Evolutionary conservation across 2,329 filamentous ascomycete genomes (phyloP).

Genomic region (Exutisphaerella laricina): DNA sequence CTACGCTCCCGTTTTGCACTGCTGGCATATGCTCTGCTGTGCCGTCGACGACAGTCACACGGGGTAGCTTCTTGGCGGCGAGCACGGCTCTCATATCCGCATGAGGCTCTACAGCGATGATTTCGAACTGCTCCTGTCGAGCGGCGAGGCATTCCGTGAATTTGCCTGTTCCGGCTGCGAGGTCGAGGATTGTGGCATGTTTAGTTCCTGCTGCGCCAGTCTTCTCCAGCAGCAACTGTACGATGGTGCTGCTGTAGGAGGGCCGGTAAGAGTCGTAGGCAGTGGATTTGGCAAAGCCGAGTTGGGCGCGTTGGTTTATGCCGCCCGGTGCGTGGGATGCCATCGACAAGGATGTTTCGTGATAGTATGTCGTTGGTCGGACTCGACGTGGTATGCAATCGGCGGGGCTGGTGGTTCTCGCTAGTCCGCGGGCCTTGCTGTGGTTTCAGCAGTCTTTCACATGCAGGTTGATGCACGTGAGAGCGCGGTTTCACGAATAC

Average conservation of each 20-base stretch:
- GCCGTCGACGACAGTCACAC: conserved; percentile 54
- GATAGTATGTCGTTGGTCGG: no score
- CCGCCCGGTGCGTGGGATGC: not conserved
- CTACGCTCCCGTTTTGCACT: conserved; percentile 54
- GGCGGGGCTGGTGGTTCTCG: no score
- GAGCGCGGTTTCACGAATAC: no score
- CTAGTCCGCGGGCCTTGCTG: no score
- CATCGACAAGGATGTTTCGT: not conserved
- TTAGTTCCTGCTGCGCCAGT: conserved; percentile 46
- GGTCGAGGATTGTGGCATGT: conserved; percentile 52
- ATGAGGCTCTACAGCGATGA: conserved; percentile 62
- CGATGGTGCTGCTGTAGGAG: conserved; percentile 56
- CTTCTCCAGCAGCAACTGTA: conserved; percentile 53
- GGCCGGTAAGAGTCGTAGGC: conserved; percentile 65
- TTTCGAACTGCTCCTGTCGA: conserved; percentile 54
- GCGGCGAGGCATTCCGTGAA: conserved; percentile 59
- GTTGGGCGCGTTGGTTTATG: conserved; percentile 32
- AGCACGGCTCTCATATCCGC: conserved; percentile 60
- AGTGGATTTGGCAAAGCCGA: conserved; percentile 59
- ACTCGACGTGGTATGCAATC: no score
- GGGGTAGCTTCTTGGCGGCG: conserved; percentile 50
- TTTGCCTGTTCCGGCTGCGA: conserved; percentile 65
- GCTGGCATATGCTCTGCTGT: conserved; percentile 52
- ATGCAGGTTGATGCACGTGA: no score
- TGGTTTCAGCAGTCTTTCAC: no score